These are phyloP conservation scores for Gamsiella multidivaricata DNA, from an alignment of 192 early-diverging fungal genomes.

Conservation along the genomic window DNA sequence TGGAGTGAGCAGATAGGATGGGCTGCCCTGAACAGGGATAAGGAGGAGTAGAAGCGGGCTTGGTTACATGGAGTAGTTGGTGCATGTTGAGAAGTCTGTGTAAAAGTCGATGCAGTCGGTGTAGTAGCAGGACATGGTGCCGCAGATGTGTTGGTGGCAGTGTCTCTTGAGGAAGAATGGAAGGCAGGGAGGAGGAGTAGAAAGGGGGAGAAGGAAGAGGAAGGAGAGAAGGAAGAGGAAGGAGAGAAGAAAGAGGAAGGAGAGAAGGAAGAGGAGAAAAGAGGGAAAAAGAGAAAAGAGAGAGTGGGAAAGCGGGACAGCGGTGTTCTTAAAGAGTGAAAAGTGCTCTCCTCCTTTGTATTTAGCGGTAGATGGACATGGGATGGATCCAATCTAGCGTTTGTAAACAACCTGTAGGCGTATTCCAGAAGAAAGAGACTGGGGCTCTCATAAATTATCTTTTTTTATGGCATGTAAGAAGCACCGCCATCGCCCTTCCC, in stretches of 20 bases:
- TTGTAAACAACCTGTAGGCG: too few relatives aligned
- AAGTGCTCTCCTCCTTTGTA: too few relatives aligned
- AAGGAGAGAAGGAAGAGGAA: not conserved
- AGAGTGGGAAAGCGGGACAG: too few relatives aligned
- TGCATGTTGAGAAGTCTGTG: conserved; percentile 7
- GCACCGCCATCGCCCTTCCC: too few relatives aligned
- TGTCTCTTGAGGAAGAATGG: not conserved
- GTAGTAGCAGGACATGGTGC: not conserved
- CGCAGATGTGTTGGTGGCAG: not conserved
- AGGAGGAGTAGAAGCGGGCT: not conserved
- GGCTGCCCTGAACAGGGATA: not conserved
- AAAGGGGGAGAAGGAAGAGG: not conserved
- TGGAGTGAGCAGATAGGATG: not conserved
- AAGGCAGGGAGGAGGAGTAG: not conserved
- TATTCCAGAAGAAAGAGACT: too few relatives aligned
- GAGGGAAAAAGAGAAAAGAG: not conserved
- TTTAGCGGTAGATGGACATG: too few relatives aligned
- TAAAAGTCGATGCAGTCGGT: conserved; percentile 20
- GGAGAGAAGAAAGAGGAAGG: not conserved
- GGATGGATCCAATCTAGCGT: too few relatives aligned
- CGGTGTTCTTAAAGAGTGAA: too few relatives aligned
- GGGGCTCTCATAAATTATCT: too few relatives aligned
- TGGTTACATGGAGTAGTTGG: not conserved
- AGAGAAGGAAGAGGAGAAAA: not conserved
- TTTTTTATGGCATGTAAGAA: too few relatives aligned